A percentile compares a stretch with the other conserved stretches of the same genome.
These are phyloP conservation scores for Fusarium vanettenii DNA, from an alignment of 2,329 filamentous ascomycete genomes.

Conservation along the genomic window DNA sequence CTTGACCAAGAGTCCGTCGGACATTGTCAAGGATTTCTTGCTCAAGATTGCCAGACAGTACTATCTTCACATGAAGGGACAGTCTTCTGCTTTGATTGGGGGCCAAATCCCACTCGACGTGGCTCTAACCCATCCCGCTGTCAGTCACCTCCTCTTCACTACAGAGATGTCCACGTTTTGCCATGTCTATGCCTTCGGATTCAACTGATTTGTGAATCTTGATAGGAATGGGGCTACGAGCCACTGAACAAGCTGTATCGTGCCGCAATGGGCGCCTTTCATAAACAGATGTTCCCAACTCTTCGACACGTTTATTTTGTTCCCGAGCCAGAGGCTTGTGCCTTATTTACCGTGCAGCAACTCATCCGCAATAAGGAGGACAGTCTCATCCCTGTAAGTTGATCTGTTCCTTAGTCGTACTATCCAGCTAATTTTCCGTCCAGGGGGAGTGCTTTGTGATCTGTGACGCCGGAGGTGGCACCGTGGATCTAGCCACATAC, in stretches of 20 bases:
- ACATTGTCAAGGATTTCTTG: neutral
- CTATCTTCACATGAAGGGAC: neutral
- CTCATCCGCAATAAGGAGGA: neutral
- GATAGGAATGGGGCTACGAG: neutral
- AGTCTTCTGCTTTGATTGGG: neutral
- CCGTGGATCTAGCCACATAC: constrained; percentile 1
- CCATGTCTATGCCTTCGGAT: neutral
- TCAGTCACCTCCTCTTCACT: neutral
- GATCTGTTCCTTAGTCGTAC: neutral
- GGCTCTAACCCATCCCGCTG: neutral
- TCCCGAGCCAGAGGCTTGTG: constrained; percentile 2
- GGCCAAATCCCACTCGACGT: neutral
- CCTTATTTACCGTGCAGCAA: neutral
- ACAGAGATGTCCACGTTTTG: neutral
- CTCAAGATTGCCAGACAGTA: neutral
- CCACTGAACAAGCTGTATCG: neutral
- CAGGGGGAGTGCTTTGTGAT: constrained; percentile 2
- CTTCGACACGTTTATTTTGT: neutral
- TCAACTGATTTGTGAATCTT: neutral
- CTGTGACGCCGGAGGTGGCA: constrained; percentile 2
- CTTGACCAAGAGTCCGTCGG: neutral
- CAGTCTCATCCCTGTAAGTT: neutral
- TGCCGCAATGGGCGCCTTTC: neutral
- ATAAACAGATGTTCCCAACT: neutral
- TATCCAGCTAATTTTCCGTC: neutral